Conservation (phyloP, 2,329 filamentous ascomycete genomes). For the Hypoxylon sp. region DNA sequence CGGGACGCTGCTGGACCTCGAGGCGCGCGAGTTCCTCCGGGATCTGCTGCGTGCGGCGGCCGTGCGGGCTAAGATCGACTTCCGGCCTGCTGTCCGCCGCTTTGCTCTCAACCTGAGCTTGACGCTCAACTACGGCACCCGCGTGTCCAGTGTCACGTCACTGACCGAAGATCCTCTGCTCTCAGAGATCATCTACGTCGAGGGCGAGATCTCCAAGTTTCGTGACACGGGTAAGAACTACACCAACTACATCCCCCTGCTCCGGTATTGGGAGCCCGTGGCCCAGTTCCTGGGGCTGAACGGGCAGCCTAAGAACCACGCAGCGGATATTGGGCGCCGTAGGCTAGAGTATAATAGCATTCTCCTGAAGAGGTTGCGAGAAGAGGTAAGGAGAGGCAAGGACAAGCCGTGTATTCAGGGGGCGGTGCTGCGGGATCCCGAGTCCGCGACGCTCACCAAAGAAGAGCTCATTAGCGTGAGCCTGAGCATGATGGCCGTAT, state of each 20-base stretch:
- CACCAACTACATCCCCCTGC: conserved; percentile 69
- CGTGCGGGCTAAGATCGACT: conserved; percentile 66
- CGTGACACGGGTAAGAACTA: conserved; percentile 70
- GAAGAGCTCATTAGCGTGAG: conserved; percentile 73
- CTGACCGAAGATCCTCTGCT: conserved; percentile 56
- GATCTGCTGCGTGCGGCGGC: conserved; percentile 65
- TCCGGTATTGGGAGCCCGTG: conserved; percentile 61
- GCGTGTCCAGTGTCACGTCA: conserved; percentile 42
- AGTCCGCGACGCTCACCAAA: conserved; percentile 67
- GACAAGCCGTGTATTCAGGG: conserved; percentile 73
- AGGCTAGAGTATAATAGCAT: conserved; percentile 66
- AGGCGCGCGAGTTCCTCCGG: conserved; percentile 64
- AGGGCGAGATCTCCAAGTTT: conserved; percentile 68
- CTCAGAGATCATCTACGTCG: conserved; percentile 67
- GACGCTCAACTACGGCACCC: conserved; percentile 70
- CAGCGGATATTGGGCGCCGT: conserved; percentile 62
- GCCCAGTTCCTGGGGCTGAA: conserved; percentile 47
- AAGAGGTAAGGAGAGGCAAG: conserved; percentile 65
- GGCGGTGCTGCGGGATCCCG: conserved; percentile 71
- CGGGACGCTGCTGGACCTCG: conserved; percentile 72
- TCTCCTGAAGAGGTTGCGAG: conserved; percentile 63
- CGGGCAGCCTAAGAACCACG: conserved; percentile 43
- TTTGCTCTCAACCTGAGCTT: conserved; percentile 70
- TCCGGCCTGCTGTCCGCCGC: conserved; percentile 65
- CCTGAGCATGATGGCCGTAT: conserved; percentile 62